phyloP scores from a whole-genome alignment of 2,329 filamentous ascomycete genomes.

The Xylaria sp. region DNA sequence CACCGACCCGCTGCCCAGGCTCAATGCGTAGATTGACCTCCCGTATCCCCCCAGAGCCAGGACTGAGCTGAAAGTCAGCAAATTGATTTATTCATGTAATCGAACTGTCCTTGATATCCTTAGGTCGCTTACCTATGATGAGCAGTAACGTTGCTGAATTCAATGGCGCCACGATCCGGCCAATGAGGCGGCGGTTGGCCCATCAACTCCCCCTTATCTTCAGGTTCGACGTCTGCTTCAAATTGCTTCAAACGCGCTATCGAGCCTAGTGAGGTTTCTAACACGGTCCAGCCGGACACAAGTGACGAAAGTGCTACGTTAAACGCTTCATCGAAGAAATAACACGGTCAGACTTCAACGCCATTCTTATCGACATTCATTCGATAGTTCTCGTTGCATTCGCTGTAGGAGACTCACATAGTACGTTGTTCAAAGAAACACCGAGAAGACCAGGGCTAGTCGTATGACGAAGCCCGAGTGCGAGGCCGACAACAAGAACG shows the following conservation, averaged over 20 bases:
- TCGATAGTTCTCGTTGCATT: background rate
- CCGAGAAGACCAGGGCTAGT: background rate
- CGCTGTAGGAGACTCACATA: background rate
- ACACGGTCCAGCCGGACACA: background rate
- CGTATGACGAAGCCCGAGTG: background rate
- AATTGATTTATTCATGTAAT: background rate
- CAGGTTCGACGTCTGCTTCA: background rate
- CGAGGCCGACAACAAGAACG: background rate
- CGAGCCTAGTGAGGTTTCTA: constrained; percentile 8
- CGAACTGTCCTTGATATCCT: background rate
- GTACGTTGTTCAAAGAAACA: constrained; percentile 1
- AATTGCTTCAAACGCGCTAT: background rate
- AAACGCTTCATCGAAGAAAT: background rate
- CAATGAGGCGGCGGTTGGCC: background rate
- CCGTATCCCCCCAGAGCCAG: background rate
- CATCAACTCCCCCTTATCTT: background rate
- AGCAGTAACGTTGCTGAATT: background rate
- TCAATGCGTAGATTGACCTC: background rate
- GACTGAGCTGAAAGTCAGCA: background rate
- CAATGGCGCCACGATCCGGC: background rate
- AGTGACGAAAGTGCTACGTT: constrained; percentile 1
- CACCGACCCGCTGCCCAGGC: background rate
- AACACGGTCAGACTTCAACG: background rate
- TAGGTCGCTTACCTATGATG: background rate
- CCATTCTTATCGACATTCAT: background rate